Percentiles rank a stretch among this genome's conserved stretches.
phyloP scores from a whole-genome alignment of 2,329 filamentous ascomycete species.

The Elsinoe ampelina region DNA sequence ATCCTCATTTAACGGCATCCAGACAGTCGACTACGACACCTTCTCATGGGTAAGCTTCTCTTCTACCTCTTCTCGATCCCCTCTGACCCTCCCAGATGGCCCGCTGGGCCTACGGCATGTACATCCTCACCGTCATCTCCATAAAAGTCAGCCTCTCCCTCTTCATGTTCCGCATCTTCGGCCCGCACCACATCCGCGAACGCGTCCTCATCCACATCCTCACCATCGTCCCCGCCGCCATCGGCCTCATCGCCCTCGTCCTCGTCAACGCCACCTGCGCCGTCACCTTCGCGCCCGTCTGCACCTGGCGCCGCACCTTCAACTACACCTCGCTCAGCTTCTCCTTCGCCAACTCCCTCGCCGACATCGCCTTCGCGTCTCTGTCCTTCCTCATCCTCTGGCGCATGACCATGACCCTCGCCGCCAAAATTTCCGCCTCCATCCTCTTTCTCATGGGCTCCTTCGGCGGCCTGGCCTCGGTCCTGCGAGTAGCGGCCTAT shows the following conservation, averaged over 20 bases:
- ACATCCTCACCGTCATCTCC: slow-evolving; percentile 33
- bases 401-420: slow-evolving; percentile 12
- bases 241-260: slow-evolving; percentile 1
- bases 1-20: background rate
- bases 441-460: slow-evolving; percentile 1
- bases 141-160: slow-evolving; percentile 38
- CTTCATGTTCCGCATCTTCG: slow-evolving; percentile 37
- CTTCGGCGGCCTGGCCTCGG: slow-evolving; percentile 3
- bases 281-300: background rate
- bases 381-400: slow-evolving; percentile 11
- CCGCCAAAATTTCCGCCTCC: background rate
- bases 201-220: slow-evolving; percentile 5
- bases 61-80: background rate
- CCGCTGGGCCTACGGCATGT: slow-evolving; percentile 26
- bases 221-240: slow-evolving; percentile 4
- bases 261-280: slow-evolving; percentile 9
- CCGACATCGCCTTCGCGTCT: slow-evolving; percentile 7
- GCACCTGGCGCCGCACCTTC: background rate
- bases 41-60: background rate
- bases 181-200: slow-evolving; percentile 8
- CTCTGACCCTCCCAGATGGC: slow-evolving; percentile 6
- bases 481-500: slow-evolving; percentile 5
- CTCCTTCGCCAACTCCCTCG: slow-evolving; percentile 6
- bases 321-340: background rate
- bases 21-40: background rate